Evolutionary conservation across 2,329 filamentous ascomycete genomes (phyloP).

Genomic region (Lachnellula hyalina): DNA sequence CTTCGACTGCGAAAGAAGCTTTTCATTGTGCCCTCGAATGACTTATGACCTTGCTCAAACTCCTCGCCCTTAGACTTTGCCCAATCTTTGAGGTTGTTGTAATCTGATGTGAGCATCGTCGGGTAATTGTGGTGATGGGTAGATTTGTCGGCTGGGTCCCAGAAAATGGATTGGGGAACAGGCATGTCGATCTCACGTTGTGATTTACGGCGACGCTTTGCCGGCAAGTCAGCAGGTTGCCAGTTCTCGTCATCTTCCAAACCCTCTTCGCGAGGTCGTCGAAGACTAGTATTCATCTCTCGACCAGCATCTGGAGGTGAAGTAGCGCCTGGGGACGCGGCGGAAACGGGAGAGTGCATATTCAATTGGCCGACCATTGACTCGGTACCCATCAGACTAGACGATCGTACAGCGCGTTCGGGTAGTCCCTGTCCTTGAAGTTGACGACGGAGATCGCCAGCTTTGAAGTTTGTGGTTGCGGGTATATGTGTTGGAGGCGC

Average conservation of each 20-base stretch:
- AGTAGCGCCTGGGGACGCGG: slow-evolving; percentile 13
- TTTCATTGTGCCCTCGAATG: slow-evolving; percentile 26
- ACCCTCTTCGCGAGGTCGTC: slow-evolving; percentile 28
- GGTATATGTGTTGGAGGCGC: background rate
- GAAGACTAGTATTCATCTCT: slow-evolving; percentile 22
- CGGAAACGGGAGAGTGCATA: slow-evolving; percentile 29
- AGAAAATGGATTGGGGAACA: slow-evolving; percentile 52
- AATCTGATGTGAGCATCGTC: slow-evolving; percentile 57
- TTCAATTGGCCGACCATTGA: slow-evolving; percentile 29
- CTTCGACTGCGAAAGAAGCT: slow-evolving; percentile 26
- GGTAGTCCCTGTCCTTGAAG: slow-evolving; percentile 4
- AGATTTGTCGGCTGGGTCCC: slow-evolving; percentile 46
- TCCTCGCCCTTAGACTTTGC: slow-evolving; percentile 46
- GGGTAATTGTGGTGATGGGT: slow-evolving; percentile 60
- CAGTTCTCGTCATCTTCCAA: slow-evolving; percentile 18
- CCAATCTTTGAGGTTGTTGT: slow-evolving; percentile 49
- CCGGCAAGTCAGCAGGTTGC: slow-evolving; percentile 29
- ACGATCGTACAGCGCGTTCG: slow-evolving; percentile 17
- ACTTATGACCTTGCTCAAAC: slow-evolving; percentile 51
- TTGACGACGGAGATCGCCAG: background rate
- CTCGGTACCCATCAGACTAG: slow-evolving; percentile 30
- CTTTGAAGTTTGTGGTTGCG: background rate
- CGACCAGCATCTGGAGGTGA: slow-evolving; percentile 5
- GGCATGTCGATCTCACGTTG: slow-evolving; percentile 54
- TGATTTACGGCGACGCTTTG: slow-evolving; percentile 46